Conservation (phyloP, 2,329 filamentous ascomycete species). For the Cytospora schulzeri region DNA sequence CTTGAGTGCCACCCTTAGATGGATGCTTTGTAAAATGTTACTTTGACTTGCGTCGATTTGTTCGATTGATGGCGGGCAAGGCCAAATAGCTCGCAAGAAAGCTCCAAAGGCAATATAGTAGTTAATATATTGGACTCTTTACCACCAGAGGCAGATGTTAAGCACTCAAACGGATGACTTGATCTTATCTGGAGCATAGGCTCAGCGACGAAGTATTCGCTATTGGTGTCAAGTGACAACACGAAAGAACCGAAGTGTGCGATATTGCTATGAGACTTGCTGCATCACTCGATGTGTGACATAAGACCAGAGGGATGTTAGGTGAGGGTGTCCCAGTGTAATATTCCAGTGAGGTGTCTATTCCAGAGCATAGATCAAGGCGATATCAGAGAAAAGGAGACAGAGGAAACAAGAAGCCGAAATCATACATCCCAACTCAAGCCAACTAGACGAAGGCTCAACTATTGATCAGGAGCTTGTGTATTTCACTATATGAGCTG, state of each 20-base stretch:
- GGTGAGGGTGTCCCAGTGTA: not conserved
- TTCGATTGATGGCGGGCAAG: constrained; percentile 38
- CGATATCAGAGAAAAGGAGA: constrained; percentile 1
- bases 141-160: constrained; percentile 34
- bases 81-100: constrained; percentile 42
- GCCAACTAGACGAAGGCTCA: not conserved
- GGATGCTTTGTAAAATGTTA: constrained; percentile 51
- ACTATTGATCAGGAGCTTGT: not conserved
- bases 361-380: not conserved
- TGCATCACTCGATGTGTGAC: constrained; percentile 18
- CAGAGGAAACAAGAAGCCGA: not conserved
- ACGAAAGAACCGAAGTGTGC: constrained; percentile 16
- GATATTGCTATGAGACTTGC: constrained; percentile 22
- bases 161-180: constrained; percentile 31
- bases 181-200: constrained; percentile 29
- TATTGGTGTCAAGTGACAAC: constrained; percentile 27
- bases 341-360: not conserved
- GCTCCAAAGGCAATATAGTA: constrained; percentile 46
- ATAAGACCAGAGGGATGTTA: constrained; percentile 19
- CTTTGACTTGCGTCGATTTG: constrained; percentile 39
- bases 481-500: constrained; percentile 20
- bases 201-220: constrained; percentile 31
- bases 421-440: too few species aligned
- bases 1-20: constrained; percentile 54
- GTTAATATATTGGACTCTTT: constrained; percentile 38